phyloP scores from a whole-genome alignment of 83 land plant genomes.

The Larix sibirica region DNA sequence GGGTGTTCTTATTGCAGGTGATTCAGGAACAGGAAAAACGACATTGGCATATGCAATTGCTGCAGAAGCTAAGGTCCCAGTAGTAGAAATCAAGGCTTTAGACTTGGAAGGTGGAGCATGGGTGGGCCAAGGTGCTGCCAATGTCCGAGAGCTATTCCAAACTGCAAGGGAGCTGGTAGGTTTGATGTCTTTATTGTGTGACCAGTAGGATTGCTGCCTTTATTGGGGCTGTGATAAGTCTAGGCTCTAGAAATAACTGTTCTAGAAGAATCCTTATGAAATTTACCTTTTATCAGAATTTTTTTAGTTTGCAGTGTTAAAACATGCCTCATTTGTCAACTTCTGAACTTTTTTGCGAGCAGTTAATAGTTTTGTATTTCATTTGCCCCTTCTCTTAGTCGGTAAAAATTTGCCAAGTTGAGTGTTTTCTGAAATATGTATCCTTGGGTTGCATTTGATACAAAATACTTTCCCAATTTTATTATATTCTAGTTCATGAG shows the following conservation, averaged over 20 bases:
- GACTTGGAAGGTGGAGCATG: constrained; percentile 75
- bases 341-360: not conserved
- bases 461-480: not conserved
- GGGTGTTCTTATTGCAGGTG: constrained; percentile 97
- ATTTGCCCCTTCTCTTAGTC: not conserved
- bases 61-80: constrained; percentile 95
- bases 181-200: not conserved
- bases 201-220: not conserved
- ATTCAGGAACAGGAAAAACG: constrained; percentile 88
- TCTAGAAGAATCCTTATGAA: not conserved
- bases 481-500: not conserved
- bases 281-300: not conserved
- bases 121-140: constrained; percentile 97
- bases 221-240: not conserved
- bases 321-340: not conserved
- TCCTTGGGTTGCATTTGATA: not conserved
- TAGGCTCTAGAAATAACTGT: not conserved
- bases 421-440: not conserved
- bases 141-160: constrained; percentile 94
- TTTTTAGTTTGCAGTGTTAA: not conserved
- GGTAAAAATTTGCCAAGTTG: not conserved
- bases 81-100: constrained; percentile 72
- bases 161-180: constrained; percentile 90
- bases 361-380: not conserved
- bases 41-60: constrained; percentile 94